Base-by-base conservation (phyloP, 2,329 filamentous ascomycete genomes). In the Ascochyta viciae-villosae region DNA sequence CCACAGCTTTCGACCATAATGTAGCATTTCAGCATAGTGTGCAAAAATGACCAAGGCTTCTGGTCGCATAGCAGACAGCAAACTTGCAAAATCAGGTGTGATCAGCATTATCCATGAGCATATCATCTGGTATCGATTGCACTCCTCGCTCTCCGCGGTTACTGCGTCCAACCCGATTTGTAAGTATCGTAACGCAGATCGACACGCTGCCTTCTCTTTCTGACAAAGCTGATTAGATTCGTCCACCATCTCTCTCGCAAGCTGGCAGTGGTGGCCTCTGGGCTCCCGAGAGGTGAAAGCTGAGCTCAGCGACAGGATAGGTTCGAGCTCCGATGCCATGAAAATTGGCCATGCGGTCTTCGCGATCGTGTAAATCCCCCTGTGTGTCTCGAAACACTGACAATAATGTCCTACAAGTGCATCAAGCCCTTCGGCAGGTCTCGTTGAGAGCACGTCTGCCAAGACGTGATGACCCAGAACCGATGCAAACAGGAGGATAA, bases 11-110 rank as follows among this genome's bases (percentile, higher is more conserved):
- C 50, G 49, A 4, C 61, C 63, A 41, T 64, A 72, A 56, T 82
- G 78, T n/a, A 83, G 67, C 38, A 84, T 61, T 4, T 82, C 75
- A 10, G 80, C 81, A 46, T 82, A 83, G 60, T 83, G 77, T 6
- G 80, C 81, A 22, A 85, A 66, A 6, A 84, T 75, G 10, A 82
- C 70, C 23, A 84, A 67, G 1, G 79, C 80, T 59, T 82, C 80
- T 0, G 77, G 75, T 3, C 68, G 60, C 34, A 72, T 68, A 31
- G 65, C 55, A 13, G 71, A 66, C 7, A 82, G 60, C 46, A 79
- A 63, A 7, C 51, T 60, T 4, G 77, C 72, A 41, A 77, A 80
- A 9, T 72, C 67, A 13, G 60, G 63, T 3, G 68, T 62, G 13
- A 78, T 60, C 46, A 77, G 65, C 16, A 76, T 70, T 1, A 71